Evolutionary conservation across 805 yeast species (phyloP).

Genomic region (Cyberlindnera subsufficiens): DNA sequence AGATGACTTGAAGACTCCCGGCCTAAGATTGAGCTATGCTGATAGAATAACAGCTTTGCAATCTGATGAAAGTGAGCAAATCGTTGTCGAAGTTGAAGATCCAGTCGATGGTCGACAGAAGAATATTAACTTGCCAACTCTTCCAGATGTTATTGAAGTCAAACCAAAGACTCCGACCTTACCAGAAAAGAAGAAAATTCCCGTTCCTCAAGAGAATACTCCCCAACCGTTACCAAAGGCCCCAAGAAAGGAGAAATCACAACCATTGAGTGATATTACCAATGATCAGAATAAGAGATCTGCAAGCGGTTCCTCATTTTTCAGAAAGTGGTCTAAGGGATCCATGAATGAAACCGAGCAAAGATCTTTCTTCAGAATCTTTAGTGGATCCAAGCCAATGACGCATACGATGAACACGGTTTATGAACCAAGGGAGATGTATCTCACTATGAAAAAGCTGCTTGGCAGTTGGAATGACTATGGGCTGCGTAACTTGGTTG

Average conservation of each 20-base stretch:
- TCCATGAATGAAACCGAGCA: conserved; percentile 16
- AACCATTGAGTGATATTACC: conserved; percentile 18
- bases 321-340: conserved; percentile 23
- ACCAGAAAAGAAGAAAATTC: conserved; percentile 15
- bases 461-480: conserved; percentile 64
- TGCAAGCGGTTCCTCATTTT: conserved; percentile 19
- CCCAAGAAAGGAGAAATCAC: conserved; percentile 4
- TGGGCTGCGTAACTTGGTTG: conserved; percentile 53
- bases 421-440: conserved; percentile 44
- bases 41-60: conserved; percentile 29
- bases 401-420: conserved; percentile 26
- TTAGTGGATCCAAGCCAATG: conserved; percentile 18
- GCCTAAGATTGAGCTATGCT: conserved; percentile 32
- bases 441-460: conserved; percentile 57
- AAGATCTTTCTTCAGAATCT: conserved; percentile 26
- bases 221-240: conserved; percentile 12
- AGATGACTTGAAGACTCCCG: conserved; percentile 8
- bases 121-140: conserved; percentile 19
- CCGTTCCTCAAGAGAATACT: conserved; percentile 10
- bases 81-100: conserved; percentile 7
- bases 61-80: conserved; percentile 1
- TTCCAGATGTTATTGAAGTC: conserved; percentile 13
- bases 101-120: conserved; percentile 2
- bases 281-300: conserved; percentile 17
- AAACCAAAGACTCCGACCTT: conserved; percentile 5